Evolutionary conservation across 106 monocot species (phyloP), one percentile per base, ranked within the genome.

Genomic region (Allium sativum): DNA sequence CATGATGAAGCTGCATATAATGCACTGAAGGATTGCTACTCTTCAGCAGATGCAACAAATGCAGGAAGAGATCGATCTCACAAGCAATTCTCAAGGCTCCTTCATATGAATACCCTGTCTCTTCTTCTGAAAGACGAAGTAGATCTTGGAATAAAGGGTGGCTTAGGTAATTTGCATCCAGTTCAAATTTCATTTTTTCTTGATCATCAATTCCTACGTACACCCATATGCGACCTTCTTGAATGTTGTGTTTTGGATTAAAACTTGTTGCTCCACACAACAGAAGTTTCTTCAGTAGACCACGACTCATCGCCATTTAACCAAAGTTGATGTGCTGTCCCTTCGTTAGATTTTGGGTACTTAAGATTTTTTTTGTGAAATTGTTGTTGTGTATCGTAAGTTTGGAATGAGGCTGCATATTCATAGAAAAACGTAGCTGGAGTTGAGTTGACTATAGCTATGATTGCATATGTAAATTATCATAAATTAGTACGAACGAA

Each of bases 81-180:
- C 74, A 74, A 1, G 59, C 66, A n/a, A 74, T 68, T 31, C 74
- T 22, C 10, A 74, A 61, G 2, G 74, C 74, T 2, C 74, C 74
- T 10, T 54, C 44, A 46, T 74, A 74, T 7, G 67, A 67, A 50
- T 74, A 74, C 19, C 67, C 74, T 14, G 54, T 67, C 74, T 74
- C 74, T 18, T 41, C 13, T 59, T 61, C 74, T 6, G 74, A 74
- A 44, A 74, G 18, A 14, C 21, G 53, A 0, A 74, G 68, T 10
- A 74, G 67, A 12, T 67, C 74, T 44, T 55, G 67, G 22, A 74
- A 68, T 31, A 74, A 52, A 20, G 59, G 74, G 15, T 74, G 74
- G 59, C 48, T 74, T 9, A 74, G 67, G 21, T 42, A 74, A 61
- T 74, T 53, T 6, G 74, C 60, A 18, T 74, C 74, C 67, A 74